Conservation (phyloP, 2,329 filamentous ascomycete species). For the Aspergillus sp. region DNA sequence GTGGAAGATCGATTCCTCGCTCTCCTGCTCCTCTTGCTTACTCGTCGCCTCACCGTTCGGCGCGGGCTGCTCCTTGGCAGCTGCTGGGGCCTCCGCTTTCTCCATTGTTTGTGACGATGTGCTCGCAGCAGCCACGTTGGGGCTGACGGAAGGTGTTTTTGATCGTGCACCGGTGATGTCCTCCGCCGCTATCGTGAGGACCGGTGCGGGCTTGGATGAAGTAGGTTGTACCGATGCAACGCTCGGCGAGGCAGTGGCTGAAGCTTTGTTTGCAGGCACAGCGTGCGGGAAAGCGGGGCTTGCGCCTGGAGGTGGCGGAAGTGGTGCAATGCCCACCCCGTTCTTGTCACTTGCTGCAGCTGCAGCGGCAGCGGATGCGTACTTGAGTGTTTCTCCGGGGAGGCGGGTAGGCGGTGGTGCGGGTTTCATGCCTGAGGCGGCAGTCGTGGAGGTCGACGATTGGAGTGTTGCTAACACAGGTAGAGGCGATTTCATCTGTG, state of each 20-base stretch:
- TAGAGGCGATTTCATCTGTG: slow-evolving; percentile 89
- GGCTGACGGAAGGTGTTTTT: slow-evolving; percentile 55
- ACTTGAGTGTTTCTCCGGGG: slow-evolving; percentile 89
- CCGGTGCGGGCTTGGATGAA: slow-evolving; percentile 40
- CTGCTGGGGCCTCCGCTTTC: slow-evolving; percentile 43
- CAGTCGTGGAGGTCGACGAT: slow-evolving; percentile 51
- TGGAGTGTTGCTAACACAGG: slow-evolving; percentile 92
- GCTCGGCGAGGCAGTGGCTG: slow-evolving; percentile 60
- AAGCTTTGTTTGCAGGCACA: slow-evolving; percentile 54
- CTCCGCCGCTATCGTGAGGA: slow-evolving; percentile 44
- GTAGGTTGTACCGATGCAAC: slow-evolving; percentile 53
- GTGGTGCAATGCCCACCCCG: slow-evolving; percentile 83
- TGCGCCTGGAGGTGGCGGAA: slow-evolving; percentile 81
- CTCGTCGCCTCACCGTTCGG: slow-evolving; percentile 51
- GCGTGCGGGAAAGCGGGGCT: slow-evolving; percentile 53
- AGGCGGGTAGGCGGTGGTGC: slow-evolving; percentile 81
- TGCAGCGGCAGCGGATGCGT: slow-evolving; percentile 91
- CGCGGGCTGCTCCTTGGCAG: slow-evolving; percentile 41
- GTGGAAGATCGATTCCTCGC: slow-evolving; percentile 83
- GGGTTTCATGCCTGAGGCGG: slow-evolving; percentile 79
- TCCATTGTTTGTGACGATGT: slow-evolving; percentile 48
- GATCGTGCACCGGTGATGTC: slow-evolving; percentile 41
- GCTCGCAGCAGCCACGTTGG: slow-evolving; percentile 46
- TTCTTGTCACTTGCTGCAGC: slow-evolving; percentile 89
- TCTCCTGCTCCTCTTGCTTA: slow-evolving; percentile 52